A percentile compares a stretch with the other conserved stretches of the same genome.
Evolutionary conservation across 208 protist genomes (phyloP).

Genomic region (Tritrichomonas foetus): DNA sequence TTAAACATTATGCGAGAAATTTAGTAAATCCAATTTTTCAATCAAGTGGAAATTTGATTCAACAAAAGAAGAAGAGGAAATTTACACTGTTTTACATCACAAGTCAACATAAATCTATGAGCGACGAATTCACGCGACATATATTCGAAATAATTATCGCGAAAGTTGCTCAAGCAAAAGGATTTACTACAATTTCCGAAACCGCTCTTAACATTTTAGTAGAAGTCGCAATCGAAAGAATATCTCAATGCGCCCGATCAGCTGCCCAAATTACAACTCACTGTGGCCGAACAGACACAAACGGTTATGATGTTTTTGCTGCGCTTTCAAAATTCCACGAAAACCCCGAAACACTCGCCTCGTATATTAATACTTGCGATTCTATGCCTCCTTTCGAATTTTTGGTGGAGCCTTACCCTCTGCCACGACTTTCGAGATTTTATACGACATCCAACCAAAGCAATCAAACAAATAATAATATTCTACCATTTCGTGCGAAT

Average conservation of each 20-base stretch:
- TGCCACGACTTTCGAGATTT: not conserved
- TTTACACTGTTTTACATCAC: too few species aligned
- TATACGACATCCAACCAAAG: not conserved
- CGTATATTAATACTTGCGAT: not conserved
- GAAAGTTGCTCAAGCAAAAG: not conserved
- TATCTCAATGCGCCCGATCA: not conserved
- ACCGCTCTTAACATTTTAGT: not conserved
- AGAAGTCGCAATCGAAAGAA: not conserved
- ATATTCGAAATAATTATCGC: not conserved
- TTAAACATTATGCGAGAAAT: too few species aligned
- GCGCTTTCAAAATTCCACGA: not conserved
- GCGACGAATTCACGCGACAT: constrained; percentile 23
- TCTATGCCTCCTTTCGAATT: not conserved
- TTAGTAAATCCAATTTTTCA: too few species aligned
- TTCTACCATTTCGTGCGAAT: not conserved
- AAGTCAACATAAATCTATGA: not conserved
- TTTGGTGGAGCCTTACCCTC: not conserved
- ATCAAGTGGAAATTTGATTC: too few species aligned
- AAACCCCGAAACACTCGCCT: not conserved
- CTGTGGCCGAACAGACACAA: not conserved
- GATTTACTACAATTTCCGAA: constrained; percentile 17
- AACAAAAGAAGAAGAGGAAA: too few species aligned
- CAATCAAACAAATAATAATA: not conserved
- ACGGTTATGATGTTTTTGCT: not conserved
- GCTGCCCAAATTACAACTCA: not conserved